Base-by-base conservation (phyloP, 2,329 filamentous ascomycete genomes). In the Fusarium musae region DNA sequence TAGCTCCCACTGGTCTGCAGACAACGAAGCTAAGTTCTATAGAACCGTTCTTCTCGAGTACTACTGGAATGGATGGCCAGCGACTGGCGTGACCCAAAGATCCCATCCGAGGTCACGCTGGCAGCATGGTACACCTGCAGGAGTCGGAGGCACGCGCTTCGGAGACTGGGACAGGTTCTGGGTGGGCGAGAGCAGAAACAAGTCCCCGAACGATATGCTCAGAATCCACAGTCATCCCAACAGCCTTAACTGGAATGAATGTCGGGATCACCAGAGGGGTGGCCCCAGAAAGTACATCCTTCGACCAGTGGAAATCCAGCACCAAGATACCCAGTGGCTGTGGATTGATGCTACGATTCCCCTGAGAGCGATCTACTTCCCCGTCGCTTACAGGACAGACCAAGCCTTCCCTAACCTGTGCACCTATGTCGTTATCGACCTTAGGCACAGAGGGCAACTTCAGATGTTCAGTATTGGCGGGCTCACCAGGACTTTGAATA, bases 291-390 rank as follows among this genome's bases (percentile, higher is more conserved):
- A 70, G 9, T 70, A 50, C 23, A 70, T 70, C 15, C 65, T 70
- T 0, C 65, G 67, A 4, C 67, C 67, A 1, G 54, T 70, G 4
- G 10, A 9, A 13, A 50, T 70, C 16, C 10, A 10, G 30, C 9
- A 30, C 3, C 30, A 3, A 0, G 8, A 54, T 1, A 19, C 67
- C 0, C 52, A 70, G 30, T 70, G 67, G 67, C 26, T 70, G 0
- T 70, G 67, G 67, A 70, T 70, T 1, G 67, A 70, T 9, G 67
- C 37, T 13, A 70, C 67, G 0, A 59, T 70, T 0, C 67, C 67
- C 0, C 11, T 70, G 0, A 59, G 67, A 26, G 65, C 67, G 0
- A 46, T 70, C 10, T 70, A 70, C 21, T 69, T 70, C 11, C 67
- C 67, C 0, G 59, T 70, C 3, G 2, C 30, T 0, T 28, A 40